Evolutionary conservation across 1,139 yeast species (phyloP).

Genomic region (Yarrowia galli): DNA sequence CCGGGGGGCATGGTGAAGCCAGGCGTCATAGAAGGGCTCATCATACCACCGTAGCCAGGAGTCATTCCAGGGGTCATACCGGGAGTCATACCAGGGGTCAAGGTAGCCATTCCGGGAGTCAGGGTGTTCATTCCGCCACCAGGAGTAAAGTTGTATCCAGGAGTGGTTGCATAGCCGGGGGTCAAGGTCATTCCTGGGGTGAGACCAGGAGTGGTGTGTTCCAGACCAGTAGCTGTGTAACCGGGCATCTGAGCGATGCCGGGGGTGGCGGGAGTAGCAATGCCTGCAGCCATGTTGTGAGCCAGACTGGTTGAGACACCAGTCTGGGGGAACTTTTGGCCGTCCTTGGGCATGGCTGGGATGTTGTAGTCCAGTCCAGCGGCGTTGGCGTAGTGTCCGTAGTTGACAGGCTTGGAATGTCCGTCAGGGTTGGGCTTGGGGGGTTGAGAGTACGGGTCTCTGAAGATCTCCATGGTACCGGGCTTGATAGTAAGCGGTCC

Average conservation of each 20-base stretch:
- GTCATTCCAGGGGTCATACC: slow-evolving; percentile 13
- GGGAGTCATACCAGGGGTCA: slow-evolving; percentile 14
- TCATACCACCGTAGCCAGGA: background rate
- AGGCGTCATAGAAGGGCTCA: slow-evolving; percentile 6
- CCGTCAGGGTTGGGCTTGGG: background rate
- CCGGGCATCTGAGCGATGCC: slow-evolving; percentile 27
- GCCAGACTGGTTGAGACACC: slow-evolving; percentile 16
- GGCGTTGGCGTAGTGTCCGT: slow-evolving; percentile 24
- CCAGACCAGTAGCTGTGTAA: slow-evolving; percentile 29
- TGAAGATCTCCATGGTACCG: slow-evolving; percentile 32
- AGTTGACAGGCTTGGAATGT: background rate
- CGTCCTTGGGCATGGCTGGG: slow-evolving; percentile 19
- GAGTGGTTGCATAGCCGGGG: slow-evolving; percentile 27
- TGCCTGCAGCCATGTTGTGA: slow-evolving; percentile 22
- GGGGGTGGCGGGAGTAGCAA: slow-evolving; percentile 24
- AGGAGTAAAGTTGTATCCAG: slow-evolving; percentile 5
- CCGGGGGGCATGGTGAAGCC: slow-evolving; percentile 27
- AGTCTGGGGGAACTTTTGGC: slow-evolving; percentile 3
- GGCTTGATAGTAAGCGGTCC: slow-evolving; percentile 31
- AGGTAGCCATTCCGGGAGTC: slow-evolving; percentile 13
- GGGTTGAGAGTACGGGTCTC: slow-evolving; percentile 29
- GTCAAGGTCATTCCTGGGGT: slow-evolving; percentile 26
- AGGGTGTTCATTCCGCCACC: slow-evolving; percentile 9
- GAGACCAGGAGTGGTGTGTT: slow-evolving; percentile 27
- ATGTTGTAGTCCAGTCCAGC: slow-evolving; percentile 27